Conservation (phyloP, 1,284 basidiomycete species). For the Microbotryomycetes sp. region DNA sequence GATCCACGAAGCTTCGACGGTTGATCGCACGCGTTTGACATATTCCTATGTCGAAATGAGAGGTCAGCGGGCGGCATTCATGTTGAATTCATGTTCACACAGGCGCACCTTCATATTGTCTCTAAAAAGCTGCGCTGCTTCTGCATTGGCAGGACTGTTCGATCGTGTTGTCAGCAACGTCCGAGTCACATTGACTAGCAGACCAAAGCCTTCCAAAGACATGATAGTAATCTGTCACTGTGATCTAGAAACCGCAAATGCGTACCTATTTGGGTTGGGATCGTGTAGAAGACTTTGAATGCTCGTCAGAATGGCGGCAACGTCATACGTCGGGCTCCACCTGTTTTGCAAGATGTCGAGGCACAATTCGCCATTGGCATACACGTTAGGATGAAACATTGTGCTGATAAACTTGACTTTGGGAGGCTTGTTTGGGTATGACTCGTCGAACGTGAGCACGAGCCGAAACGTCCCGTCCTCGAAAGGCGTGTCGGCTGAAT, state of each 20-base stretch:
- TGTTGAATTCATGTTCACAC: not conserved
- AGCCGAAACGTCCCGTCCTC: conserved; percentile 99
- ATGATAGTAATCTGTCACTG: not conserved
- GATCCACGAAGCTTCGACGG: conserved; percentile 84
- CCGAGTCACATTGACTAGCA: too few relatives aligned
- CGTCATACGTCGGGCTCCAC: conserved; percentile 97
- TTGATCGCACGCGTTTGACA: conserved; percentile 41
- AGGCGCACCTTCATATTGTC: conserved; percentile 96
- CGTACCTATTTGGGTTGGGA: conserved; percentile 83
- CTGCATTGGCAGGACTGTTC: conserved; percentile 88
- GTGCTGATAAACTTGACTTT: conserved; percentile 92
- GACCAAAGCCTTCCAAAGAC: not conserved
- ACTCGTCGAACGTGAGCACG: conserved; percentile 89
- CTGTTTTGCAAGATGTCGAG: conserved; percentile 96
- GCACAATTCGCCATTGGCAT: conserved; percentile 95
- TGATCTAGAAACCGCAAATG: conserved; percentile 34
- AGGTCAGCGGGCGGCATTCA: not conserved
- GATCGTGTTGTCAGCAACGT: too few relatives aligned
- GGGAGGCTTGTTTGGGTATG: conserved; percentile 96
- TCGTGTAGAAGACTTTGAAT: conserved; percentile 94
- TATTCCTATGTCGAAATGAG: conserved; percentile 20
- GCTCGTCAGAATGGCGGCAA: conserved; percentile 91
- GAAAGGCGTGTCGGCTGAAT: conserved; percentile 87
- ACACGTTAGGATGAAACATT: conserved; percentile 92
- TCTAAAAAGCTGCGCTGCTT: conserved; percentile 89